Evolutionary conservation across 495 filamentous ascomycete genomes (phyloP).

Genomic region (Podospora pseudoanserina): DNA sequence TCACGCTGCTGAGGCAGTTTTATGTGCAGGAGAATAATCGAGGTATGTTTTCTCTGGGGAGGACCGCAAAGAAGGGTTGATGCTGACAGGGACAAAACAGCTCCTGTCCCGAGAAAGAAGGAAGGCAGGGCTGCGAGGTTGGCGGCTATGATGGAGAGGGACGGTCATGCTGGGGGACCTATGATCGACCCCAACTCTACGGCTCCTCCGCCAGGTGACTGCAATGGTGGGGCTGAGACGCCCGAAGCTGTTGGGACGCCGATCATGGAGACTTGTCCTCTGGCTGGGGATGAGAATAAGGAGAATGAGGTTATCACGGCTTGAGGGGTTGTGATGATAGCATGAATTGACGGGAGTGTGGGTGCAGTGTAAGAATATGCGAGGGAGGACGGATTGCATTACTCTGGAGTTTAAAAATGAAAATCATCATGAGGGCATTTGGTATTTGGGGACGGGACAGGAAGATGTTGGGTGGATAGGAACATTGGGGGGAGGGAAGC

Average conservation of each 20-base stretch:
- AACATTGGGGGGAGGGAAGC: neutral
- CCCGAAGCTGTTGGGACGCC: neutral
- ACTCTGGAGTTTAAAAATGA: neutral
- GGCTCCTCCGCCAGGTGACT: neutral
- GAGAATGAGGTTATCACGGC: neutral
- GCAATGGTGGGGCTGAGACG: neutral
- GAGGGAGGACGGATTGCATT: neutral
- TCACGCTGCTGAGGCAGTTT: constrained; percentile 85
- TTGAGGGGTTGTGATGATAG: neutral
- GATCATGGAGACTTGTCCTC: neutral
- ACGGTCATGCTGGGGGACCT: constrained; percentile 31
- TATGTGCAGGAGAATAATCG: constrained; percentile 95
- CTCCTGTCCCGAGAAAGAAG: constrained; percentile 51
- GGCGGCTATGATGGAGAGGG: constrained; percentile 42
- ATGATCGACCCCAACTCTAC: constrained; percentile 16
- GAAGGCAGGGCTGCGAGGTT: constrained; percentile 49
- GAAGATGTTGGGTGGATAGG: neutral
- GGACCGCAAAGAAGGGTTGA: neutral
- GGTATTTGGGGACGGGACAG: neutral
- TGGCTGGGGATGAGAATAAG: neutral
- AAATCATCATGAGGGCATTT: neutral
- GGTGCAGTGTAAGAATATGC: neutral
- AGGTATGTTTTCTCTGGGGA: constrained; percentile 45
- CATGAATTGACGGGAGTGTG: neutral
- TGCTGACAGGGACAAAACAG: constrained; percentile 21